Evolutionary conservation across 2,329 filamentous ascomycete genomes (phyloP).

Genomic region (Xylaria hypoxylon): DNA sequence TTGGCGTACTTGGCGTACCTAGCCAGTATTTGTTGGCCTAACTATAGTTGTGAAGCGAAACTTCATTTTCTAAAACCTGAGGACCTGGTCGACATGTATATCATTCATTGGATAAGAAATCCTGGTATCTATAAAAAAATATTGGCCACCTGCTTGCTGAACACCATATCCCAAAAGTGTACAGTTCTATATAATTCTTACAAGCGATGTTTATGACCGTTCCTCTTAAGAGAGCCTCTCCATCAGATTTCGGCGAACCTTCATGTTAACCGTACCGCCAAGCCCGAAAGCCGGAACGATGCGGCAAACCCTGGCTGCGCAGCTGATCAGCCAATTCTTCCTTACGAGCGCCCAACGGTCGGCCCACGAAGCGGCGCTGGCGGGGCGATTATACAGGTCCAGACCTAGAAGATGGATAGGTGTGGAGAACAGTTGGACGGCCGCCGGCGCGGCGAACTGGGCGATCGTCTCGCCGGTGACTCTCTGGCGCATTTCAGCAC

Average conservation of each 20-base stretch:
- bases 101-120: conserved; percentile 12
- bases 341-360: conserved; percentile 77
- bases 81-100: conserved; percentile 17
- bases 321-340: conserved; percentile 80
- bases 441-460: conserved; percentile 83
- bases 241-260: conserved; percentile 77
- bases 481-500: conserved; percentile 62
- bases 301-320: conserved; percentile 79
- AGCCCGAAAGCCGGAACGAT: conserved; percentile 92
- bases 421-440: conserved; percentile 82
- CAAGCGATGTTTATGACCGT: not conserved
- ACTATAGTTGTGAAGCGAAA: conserved; percentile 7
- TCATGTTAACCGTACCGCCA: conserved; percentile 85
- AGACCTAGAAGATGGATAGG: conserved; percentile 87
- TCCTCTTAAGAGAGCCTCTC: conserved; percentile 58
- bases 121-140: conserved; percentile 35
- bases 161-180: conserved; percentile 38
- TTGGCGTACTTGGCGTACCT: not conserved
- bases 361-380: conserved; percentile 53
- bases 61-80: not conserved
- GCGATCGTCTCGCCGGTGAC: conserved; percentile 72
- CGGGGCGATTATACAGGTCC: conserved; percentile 83
- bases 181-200: conserved; percentile 27
- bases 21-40: not conserved
- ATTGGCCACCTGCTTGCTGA: conserved; percentile 21